Evolutionary conservation across 2,329 filamentous ascomycete genomes (phyloP), one percentile per base, ranked within the genome.

Genomic region (Beauveria australis): DNA sequence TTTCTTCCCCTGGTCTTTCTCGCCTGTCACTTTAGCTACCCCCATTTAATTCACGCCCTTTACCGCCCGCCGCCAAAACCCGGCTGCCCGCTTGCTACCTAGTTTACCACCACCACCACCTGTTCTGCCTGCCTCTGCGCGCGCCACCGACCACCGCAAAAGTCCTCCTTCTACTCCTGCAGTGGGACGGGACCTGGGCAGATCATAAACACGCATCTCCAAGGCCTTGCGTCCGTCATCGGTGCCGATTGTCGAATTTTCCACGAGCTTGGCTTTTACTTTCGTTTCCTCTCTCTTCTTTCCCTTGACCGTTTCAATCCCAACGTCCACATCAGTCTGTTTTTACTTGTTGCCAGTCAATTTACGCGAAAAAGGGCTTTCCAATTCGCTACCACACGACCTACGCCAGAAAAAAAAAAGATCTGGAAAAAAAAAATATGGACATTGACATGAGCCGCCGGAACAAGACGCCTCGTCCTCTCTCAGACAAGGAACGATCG

Each of bases 381-480:
- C 18, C 46, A 51, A 51, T 59, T 37, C 33, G 56, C 47, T 52
- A 28, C 26, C 48, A 52, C 47, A 55, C 26, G 12, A 33, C 47
- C 22, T 33, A 33, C 53, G 22, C 37, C 52, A 51, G 30, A 47
- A 62, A 37, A 37, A 37, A 37, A 37, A 37, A 37, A 14, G 33
- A 37, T 16, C n/a, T 6, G 33, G 33, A 3, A 37, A 16, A 3
- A 37, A 16, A 37, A 14, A 37, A 37, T 14, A 74, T 78, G 74
- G 75, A 78, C 64, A 92, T 96, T 70, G 93, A 97, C 76, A 84
- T 84, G 67, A 87, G 81, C 68, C 87, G 93, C 73, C 89, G 93
- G 73, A 97, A 97, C 79, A 89, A 89, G 78, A 84, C 85, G 72
- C 90, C 94, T 47, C 86, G 93, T 63, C 83, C 88, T 64, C 78